These are phyloP conservation scores for Fusarium agapanthi DNA, from an alignment of 2,329 filamentous ascomycete genomes.

Conservation along the genomic window DNA sequence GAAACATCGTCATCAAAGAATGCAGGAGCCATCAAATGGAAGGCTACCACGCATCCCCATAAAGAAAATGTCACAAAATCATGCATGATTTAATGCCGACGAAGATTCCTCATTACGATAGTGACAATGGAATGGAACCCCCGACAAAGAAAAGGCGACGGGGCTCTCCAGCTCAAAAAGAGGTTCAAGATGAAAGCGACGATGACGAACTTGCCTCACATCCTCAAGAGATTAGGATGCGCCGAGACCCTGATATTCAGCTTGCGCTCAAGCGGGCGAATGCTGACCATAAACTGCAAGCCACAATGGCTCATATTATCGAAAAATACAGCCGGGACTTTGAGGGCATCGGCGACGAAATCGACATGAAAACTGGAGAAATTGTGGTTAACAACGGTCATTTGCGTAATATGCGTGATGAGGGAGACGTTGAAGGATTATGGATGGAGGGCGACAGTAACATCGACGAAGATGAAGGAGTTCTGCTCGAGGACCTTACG, in stretches of 20 bases:
- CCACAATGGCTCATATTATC: conserved; percentile 88
- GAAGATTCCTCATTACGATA: neutral
- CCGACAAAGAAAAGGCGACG: conserved; percentile 68
- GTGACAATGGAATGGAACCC: conserved; percentile 67
- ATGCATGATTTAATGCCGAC: neutral
- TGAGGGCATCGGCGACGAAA: conserved; percentile 84
- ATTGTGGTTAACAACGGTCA: conserved; percentile 95
- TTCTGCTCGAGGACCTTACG: conserved; percentile 46
- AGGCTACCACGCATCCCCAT: neutral
- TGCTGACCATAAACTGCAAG: conserved; percentile 78
- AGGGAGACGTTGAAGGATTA: conserved; percentile 56
- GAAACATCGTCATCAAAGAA: conserved; percentile 17
- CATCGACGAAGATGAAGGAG: conserved; percentile 49
- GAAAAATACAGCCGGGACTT: conserved; percentile 89
- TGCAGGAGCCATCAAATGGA: neutral
- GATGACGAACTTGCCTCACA: conserved; percentile 59
- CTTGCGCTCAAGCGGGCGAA: conserved; percentile 69
- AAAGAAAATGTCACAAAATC: neutral
- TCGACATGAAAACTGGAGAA: conserved; percentile 82
- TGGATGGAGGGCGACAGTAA: conserved; percentile 42
- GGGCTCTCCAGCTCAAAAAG: conserved; percentile 49
- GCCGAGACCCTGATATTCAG: conserved; percentile 47
- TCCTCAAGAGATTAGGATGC: conserved; percentile 56
- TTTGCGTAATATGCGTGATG: conserved; percentile 67
- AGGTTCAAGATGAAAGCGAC: conserved; percentile 46